Evolutionary conservation across 1,284 basidiomycete species (phyloP), one percentile per base, ranked within the genome.

Genomic region (Tremellales sp.): DNA sequence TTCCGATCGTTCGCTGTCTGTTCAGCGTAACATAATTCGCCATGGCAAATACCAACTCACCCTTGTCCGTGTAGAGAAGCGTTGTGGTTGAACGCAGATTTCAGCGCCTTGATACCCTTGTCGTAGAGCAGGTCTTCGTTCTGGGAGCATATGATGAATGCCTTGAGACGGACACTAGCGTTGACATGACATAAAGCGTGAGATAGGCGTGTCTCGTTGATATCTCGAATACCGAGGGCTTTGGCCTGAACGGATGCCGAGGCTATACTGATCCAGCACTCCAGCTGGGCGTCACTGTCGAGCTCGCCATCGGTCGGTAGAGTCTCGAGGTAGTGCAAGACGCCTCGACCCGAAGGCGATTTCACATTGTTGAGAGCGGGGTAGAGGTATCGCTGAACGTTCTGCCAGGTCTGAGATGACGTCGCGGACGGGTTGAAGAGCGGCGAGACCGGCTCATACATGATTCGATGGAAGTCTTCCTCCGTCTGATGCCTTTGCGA

Each of bases 231-330:
- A 3, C 43, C 44, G 3, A 65, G 23, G 0, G 54, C 43, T 2
- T 60, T 61, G 3, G 46, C 46, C 21, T 60, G 55, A 4, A 73
- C 60, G 5, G 68, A 66, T 10, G 64, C 45, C 1, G 68, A 60
- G 2, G 70, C 68, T 1, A 67, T 55, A 2, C 63, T 51, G 15
- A 68, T 56, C 70, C 70, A 73, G 0, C 64, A 51, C 1, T 62
- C 46, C 37, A 67, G 62, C 21, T 13, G 13, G 13, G 39, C 23
- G 21, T 21, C 19, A 3, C 8, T 12, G 19, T 40, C 39, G 12
- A 51, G 42, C 3, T 53, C 21, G 21, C 45, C 51, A 4, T 44
- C 41, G 21, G 39, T 27, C n/a, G 15, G 39, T 22, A 40, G 19
- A 19, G 39, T 21, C 19, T 36, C 33, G 33, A 36, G 33, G 13